phyloP scores from a whole-genome alignment of 257 asterid genomes.

The Solanum gracilifrons region DNA sequence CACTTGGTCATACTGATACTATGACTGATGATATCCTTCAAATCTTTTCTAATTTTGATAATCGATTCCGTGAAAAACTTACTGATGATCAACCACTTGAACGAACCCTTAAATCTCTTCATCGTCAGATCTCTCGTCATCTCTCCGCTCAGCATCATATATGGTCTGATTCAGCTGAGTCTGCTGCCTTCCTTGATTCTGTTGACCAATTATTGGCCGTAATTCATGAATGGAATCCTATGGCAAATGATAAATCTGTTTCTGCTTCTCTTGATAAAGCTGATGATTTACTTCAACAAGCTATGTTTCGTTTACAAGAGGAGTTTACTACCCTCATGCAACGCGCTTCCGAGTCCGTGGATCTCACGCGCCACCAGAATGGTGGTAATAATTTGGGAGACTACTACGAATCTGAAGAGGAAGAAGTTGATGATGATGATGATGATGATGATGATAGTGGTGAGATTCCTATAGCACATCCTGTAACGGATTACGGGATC shows the following conservation, averaged over 20 bases:
- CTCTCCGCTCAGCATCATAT: conserved; percentile 44
- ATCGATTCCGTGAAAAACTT: conserved; percentile 68
- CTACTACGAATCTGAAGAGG: conserved; percentile 43
- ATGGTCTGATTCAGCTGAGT: conserved; percentile 55
- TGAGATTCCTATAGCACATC: conserved; percentile 79
- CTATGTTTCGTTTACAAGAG: conserved; percentile 80
- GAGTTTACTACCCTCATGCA: conserved; percentile 66
- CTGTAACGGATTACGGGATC: conserved; percentile 61
- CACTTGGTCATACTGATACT: conserved; percentile 79
- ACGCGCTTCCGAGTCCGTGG: conserved; percentile 64
- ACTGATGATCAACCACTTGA: conserved; percentile 59
- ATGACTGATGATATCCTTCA: conserved; percentile 91
- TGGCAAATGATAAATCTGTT: conserved; percentile 57
- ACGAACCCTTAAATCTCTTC: conserved; percentile 49
- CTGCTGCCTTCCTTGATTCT: conserved; percentile 44
- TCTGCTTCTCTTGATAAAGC: conserved; percentile 77
- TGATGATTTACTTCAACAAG: conserved; percentile 80
- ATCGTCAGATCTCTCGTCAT: conserved; percentile 68
- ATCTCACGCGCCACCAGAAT: conserved; percentile 12
- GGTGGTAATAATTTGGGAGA: not conserved
- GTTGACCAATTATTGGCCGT: conserved; percentile 52
- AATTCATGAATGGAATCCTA: conserved; percentile 58
- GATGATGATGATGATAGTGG: conserved; percentile 23
- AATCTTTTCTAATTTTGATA: conserved; percentile 87
- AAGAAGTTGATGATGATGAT: not conserved